Evolutionary conservation across 2,329 filamentous ascomycete genomes (phyloP), one percentile per base, ranked within the genome.

Genomic region (Exophiala sp.): DNA sequence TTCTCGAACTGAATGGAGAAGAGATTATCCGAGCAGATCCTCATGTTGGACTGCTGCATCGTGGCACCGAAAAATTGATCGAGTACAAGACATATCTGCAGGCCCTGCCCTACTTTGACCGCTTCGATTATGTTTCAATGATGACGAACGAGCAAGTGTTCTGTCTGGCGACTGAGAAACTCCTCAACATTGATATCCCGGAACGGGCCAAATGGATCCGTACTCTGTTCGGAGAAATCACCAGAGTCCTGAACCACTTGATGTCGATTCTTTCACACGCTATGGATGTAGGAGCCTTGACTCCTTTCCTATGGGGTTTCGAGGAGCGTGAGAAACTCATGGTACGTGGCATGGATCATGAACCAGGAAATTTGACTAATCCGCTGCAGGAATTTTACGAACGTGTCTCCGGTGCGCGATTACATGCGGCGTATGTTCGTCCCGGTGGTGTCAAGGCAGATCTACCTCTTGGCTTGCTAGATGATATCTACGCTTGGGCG

Each of bases 101-200:
- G 80, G 94, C 94, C 54, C 80, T 99, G 69, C 94, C 94, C 52
- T 99, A 99, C 80, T 99, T 99, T 72, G 94, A 99, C 77, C 90
- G 94, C 65, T 81, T 99, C 72, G 94, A 99, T 76, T 99, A 99
- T 74, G 91, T 96, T 65, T 96, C 91, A 68, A 99, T 99, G 95
- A 99, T 99, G 94, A 99, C 94, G 68, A 99, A 99, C 75, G 94
- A 99, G 81, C 94, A 99, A 77, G 96, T 91, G 70, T 99, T 90
- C 75, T 85, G 91, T 35, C 82, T 99, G 63, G 94, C 91, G 16
- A 92, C 97, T 52, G 94, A 99, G 82, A 99, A 99, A 81, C 82
- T 99, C 57, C 80, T 99, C 67, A 99, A 99, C 74, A 80, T 99
- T 62, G 95, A 99, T 72, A 89, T 99, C 61, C 94, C 94, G 20